phyloP scores from a whole-genome alignment of 352 stramenopile species.

The Pythium apleroticum region DNA sequence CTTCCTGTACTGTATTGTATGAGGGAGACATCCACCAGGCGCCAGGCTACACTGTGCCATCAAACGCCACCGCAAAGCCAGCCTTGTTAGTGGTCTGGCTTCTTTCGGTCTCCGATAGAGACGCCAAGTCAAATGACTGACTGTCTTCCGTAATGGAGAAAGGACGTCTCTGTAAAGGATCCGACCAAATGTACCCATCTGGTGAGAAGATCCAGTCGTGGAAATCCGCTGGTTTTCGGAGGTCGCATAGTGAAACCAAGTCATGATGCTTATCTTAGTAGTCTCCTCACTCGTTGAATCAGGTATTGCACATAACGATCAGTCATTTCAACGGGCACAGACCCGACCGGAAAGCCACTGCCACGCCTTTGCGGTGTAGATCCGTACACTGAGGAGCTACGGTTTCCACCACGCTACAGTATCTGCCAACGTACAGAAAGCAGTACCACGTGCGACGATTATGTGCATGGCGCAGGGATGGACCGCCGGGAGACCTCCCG shows the following conservation, averaged over 20 bases:
- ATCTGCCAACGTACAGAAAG: not conserved
- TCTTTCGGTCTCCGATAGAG: not conserved
- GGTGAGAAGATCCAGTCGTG: slow-evolving; percentile 1
- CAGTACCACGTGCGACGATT: not conserved
- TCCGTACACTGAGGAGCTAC: not conserved
- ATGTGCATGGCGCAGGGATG: not conserved
- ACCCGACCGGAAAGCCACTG: not conserved
- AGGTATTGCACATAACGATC: not conserved
- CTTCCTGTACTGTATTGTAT: not conserved
- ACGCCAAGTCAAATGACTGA: not conserved
- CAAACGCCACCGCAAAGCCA: not conserved
- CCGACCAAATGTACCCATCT: not conserved
- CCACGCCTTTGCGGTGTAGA: not conserved
- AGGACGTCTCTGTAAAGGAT: not conserved
- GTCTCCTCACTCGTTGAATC: not conserved
- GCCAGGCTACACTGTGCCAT: not conserved
- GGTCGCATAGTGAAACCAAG: not conserved
- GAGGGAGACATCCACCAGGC: not conserved
- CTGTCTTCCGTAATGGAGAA: not conserved
- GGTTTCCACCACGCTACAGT: not conserved
- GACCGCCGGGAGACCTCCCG: not conserved
- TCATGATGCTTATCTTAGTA: not conserved
- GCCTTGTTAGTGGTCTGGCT: not conserved
- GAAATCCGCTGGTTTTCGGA: not conserved
- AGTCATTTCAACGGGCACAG: not conserved